Evolutionary conservation across 768 basidiomycete species (phyloP).

Genomic region (Macrolepiota fuliginosa): DNA sequence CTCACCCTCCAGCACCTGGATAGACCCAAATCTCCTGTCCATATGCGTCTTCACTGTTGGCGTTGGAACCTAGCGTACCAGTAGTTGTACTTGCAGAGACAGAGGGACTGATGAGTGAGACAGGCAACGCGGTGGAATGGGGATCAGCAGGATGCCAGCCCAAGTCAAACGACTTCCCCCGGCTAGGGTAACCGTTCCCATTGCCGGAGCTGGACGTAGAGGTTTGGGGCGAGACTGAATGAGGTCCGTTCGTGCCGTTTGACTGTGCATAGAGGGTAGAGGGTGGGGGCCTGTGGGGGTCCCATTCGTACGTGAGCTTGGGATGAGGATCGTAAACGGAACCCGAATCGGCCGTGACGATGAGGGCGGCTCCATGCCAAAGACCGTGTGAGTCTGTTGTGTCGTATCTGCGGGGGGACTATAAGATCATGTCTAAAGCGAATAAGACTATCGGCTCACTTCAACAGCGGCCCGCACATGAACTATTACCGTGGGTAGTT

Average conservation of each 20-base stretch:
- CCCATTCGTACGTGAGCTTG: slow-evolving; percentile 68
- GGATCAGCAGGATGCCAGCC: slow-evolving; percentile 78
- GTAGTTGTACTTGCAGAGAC: slow-evolving; percentile 9
- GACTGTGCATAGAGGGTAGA: slow-evolving; percentile 11
- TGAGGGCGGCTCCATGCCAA: slow-evolving; percentile 86
- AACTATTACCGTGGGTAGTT: slow-evolving; percentile 39
- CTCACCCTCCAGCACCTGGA: slow-evolving; percentile 52
- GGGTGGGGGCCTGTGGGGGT: slow-evolving; percentile 44
- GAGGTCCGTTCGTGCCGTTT: slow-evolving; percentile 6
- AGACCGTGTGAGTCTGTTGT: slow-evolving; percentile 75
- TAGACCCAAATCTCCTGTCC: slow-evolving; percentile 79
- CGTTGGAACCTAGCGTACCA: slow-evolving; percentile 26
- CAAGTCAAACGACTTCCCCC: slow-evolving; percentile 46
- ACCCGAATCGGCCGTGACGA: slow-evolving; percentile 83
- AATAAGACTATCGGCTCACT: slow-evolving; percentile 25
- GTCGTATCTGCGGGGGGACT: slow-evolving; percentile 59
- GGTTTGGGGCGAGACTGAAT: slow-evolving; percentile 7
- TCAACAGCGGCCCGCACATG: slow-evolving; percentile 88
- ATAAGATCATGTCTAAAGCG: not conserved
- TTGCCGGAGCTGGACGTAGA: not conserved
- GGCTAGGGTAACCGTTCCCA: not conserved
- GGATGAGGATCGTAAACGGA: slow-evolving; percentile 79
- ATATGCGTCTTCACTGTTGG: slow-evolving; percentile 38
- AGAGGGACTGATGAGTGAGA: slow-evolving; percentile 17
- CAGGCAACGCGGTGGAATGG: slow-evolving; percentile 43